Evolutionary conservation across 148 eudicot genomes (phyloP).

Genomic region (Chenopodium formosanum): DNA sequence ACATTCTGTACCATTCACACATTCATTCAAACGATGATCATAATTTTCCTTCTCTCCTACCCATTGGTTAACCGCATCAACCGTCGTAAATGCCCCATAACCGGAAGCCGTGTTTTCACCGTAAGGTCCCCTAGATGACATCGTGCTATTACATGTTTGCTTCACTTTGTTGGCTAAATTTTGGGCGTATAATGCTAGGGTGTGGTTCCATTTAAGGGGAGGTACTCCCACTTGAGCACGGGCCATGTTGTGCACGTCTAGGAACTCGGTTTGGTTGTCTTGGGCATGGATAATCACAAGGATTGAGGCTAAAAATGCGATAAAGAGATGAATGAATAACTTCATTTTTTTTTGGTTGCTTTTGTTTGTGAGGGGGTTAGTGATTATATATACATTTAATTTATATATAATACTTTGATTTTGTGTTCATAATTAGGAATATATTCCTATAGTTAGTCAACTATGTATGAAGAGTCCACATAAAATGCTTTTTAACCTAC

Average conservation of each 20-base stretch:
- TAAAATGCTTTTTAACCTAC: background rate
- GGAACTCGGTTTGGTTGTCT: slow-evolving; percentile 25
- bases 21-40: slow-evolving; percentile 23
- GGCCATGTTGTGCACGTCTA: slow-evolving; percentile 27
- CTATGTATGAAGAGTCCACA: background rate
- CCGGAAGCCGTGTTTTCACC: slow-evolving; percentile 36
- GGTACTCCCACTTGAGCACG: slow-evolving; percentile 31
- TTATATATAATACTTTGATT: background rate
- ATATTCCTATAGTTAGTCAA: background rate
- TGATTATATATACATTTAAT: background rate
- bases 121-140: slow-evolving; percentile 23
- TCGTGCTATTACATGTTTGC: slow-evolving; percentile 17
- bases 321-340: background rate
- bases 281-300: slow-evolving; percentile 12
- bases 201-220: slow-evolving; percentile 31
- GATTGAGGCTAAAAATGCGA: slow-evolving; percentile 9
- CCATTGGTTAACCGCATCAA: slow-evolving; percentile 24
- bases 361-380: background rate
- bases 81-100: slow-evolving; percentile 15
- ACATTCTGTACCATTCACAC: slow-evolving; percentile 24
- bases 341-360: slow-evolving; percentile 19
- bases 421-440: too few species aligned
- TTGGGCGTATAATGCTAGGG: slow-evolving; percentile 25
- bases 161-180: slow-evolving; percentile 11
- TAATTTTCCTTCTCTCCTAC: slow-evolving; percentile 26